These are phyloP conservation scores for Falciphora oryzae DNA, from an alignment of 2,329 filamentous ascomycete genomes.

Conservation along the genomic window DNA sequence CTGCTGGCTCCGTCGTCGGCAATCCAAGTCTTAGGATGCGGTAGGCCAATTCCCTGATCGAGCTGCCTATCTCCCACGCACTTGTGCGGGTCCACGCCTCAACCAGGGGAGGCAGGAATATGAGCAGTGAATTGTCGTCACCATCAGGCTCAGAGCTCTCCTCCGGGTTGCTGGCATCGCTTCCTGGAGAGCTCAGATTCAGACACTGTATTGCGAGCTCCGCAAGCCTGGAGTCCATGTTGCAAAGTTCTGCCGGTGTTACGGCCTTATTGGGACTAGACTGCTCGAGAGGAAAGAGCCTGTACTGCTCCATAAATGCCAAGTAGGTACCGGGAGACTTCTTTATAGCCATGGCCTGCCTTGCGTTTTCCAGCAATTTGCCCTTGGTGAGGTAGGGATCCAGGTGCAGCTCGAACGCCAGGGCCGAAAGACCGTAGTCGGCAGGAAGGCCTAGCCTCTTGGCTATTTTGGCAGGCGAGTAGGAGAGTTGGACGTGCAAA, in stretches of 20 bases:
- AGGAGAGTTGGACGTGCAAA: constrained; percentile 17
- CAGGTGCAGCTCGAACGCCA: constrained; percentile 28
- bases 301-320: constrained; percentile 22
- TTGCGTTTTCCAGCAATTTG: constrained; percentile 20
- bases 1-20: not conserved
- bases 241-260: not conserved
- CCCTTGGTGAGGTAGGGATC: constrained; percentile 20
- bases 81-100: constrained; percentile 32
- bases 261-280: not conserved
- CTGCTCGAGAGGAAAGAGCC: constrained; percentile 14
- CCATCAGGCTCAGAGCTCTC: constrained; percentile 9
- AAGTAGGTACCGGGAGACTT: constrained; percentile 18
- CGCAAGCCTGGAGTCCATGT: constrained; percentile 24
- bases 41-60: constrained; percentile 31
- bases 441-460: constrained; percentile 19
- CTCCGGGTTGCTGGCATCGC: not conserved
- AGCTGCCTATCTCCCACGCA: constrained; percentile 32
- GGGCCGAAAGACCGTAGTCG: constrained; percentile 18
- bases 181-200: constrained; percentile 1
- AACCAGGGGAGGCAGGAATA: constrained; percentile 35
- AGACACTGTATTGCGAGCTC: constrained; percentile 22
- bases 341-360: constrained; percentile 13
- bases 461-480: constrained; percentile 19
- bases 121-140: constrained; percentile 25
- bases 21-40: constrained; percentile 22